phyloP scores from a whole-genome alignment of 371 early-diverging fungal genomes.

The Mucor piriformis region DNA sequence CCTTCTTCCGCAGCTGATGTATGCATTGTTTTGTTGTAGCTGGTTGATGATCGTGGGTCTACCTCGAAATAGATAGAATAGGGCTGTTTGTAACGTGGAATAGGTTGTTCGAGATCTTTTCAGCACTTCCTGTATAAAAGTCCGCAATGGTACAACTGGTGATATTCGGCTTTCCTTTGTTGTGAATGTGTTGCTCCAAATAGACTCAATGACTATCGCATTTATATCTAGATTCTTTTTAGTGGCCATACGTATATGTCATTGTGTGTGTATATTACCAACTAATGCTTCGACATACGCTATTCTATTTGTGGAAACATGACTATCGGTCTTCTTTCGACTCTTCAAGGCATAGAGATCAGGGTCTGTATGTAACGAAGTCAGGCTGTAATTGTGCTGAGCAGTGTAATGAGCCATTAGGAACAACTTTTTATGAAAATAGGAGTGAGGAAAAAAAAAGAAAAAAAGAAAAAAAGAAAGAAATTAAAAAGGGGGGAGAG shows the following conservation, averaged over 20 bases:
- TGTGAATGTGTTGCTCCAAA: conserved; percentile 47
- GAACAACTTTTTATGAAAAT: neutral
- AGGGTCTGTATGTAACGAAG: conserved; percentile 37
- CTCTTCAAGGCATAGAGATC: conserved; percentile 41
- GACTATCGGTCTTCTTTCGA: conserved; percentile 6
- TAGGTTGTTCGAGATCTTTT: conserved; percentile 79
- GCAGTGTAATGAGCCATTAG: conserved; percentile 5
- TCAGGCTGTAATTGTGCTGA: neutral
- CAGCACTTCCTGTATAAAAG: conserved; percentile 79
- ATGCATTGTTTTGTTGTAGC: conserved; percentile 34
- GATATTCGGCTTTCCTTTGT: conserved; percentile 37
- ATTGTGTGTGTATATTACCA: no score
- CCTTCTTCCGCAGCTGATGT: conserved; percentile 68
- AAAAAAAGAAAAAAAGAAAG: conserved; percentile 11
- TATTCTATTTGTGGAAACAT: conserved; percentile 29
- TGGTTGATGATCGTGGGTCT: conserved; percentile 36
- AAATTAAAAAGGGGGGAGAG: conserved; percentile 7
- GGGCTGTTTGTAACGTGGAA: conserved; percentile 75
- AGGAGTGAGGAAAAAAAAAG: neutral
- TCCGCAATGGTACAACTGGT: conserved; percentile 64
- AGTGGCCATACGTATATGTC: no score
- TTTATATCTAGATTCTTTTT: conserved; percentile 67
- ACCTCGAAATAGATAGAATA: conserved; percentile 70
- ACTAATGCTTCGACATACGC: conserved; percentile 58
- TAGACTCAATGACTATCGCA: conserved; percentile 63